These are phyloP conservation scores for Sclerotinia glacialis DNA, from an alignment of 2,329 filamentous ascomycete species.

Conservation along the genomic window DNA sequence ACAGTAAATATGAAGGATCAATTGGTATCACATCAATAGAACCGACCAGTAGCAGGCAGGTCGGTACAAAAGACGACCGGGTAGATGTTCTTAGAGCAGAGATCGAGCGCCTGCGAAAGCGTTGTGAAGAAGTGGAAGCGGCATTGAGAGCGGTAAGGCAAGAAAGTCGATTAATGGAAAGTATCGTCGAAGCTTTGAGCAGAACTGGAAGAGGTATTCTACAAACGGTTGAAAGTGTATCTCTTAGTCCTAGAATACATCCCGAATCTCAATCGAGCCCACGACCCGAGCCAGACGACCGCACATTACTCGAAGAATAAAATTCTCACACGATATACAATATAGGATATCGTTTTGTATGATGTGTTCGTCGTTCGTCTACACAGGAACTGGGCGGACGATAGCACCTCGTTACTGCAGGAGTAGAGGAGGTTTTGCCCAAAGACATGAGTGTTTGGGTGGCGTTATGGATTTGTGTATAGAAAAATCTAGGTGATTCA, in stretches of 20 bases:
- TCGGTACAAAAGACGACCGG: slow-evolving; percentile 20
- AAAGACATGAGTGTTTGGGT: not conserved
- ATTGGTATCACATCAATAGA: slow-evolving; percentile 15
- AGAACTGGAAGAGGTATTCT: slow-evolving; percentile 25
- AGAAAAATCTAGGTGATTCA: not conserved
- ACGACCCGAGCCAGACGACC: not conserved
- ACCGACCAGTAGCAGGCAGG: not conserved
- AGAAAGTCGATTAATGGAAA: slow-evolving; percentile 35
- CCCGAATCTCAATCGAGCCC: not conserved
- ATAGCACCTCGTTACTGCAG: slow-evolving; percentile 2
- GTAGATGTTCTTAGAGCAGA: slow-evolving; percentile 32
- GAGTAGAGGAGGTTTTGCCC: not conserved
- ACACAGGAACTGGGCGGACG: not conserved
- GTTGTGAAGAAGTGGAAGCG: slow-evolving; percentile 34
- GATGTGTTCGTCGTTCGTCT: not conserved
- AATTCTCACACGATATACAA: not conserved
- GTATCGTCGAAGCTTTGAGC: slow-evolving; percentile 31
- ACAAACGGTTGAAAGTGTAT: slow-evolving; percentile 16
- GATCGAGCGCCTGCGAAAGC: slow-evolving; percentile 31
- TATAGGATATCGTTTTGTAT: not conserved
- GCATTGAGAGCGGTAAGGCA: slow-evolving; percentile 32
- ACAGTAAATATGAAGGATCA: slow-evolving; percentile 25
- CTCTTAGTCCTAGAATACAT: not conserved
- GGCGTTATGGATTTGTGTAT: not conserved
- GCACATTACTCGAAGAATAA: not conserved